Evolutionary conservation across 2,329 filamentous ascomycete genomes (phyloP).

Genomic region (Xylariales sp.): DNA sequence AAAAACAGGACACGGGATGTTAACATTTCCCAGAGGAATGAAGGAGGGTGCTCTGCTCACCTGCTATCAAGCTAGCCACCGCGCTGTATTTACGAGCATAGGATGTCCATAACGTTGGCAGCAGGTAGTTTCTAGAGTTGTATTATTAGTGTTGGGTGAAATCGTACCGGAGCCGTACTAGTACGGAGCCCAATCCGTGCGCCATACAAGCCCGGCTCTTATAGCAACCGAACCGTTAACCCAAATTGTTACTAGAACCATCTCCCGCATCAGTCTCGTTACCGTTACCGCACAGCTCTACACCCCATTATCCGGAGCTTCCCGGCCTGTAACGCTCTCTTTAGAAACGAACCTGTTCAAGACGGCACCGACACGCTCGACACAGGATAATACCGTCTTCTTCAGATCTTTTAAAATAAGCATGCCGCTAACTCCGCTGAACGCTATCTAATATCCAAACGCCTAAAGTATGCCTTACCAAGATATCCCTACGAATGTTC

Average conservation of each 20-base stretch:
- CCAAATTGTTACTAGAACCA: conserved; percentile 6
- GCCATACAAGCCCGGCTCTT: background rate
- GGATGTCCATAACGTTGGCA: no score
- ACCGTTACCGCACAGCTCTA: conserved; percentile 10
- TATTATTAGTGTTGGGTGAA: no score
- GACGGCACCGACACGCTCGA: conserved; percentile 9
- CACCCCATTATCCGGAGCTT: conserved; percentile 1
- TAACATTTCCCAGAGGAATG: no score
- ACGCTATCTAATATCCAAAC: conserved; percentile 19
- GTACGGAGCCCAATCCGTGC: no score
- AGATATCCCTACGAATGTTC: conserved; percentile 18
- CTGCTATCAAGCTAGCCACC: no score
- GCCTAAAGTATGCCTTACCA: conserved; percentile 24
- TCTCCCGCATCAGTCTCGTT: conserved; percentile 5
- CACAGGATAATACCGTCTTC: conserved; percentile 7
- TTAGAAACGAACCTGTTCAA: background rate
- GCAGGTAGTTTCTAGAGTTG: no score
- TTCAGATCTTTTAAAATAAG: background rate
- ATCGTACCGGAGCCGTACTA: no score
- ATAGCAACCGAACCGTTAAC: conserved; percentile 6
- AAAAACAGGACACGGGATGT: background rate
- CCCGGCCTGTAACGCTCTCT: background rate
- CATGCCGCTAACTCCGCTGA: conserved; percentile 10
- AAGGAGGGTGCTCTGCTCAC: no score
- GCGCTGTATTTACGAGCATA: no score